Evolutionary conservation across 2,329 filamentous ascomycete species (phyloP).

Genomic region (Fulvia fulva): DNA sequence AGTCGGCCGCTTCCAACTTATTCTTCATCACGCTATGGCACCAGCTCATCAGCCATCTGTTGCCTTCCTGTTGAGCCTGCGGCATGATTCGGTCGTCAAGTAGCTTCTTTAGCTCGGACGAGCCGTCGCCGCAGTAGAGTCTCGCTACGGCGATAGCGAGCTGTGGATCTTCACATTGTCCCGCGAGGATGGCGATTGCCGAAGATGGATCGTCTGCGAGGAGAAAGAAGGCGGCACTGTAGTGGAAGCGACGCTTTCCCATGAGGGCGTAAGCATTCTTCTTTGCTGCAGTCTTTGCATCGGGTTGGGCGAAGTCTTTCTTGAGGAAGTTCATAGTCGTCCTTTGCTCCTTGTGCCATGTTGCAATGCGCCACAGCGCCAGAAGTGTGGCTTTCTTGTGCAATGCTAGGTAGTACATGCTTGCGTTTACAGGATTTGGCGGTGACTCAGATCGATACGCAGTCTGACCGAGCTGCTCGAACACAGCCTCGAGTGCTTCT

Average conservation of each 20-base stretch:
- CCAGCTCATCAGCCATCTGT: slow-evolving; percentile 94
- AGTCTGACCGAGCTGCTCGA: slow-evolving; percentile 86
- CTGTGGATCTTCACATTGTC: slow-evolving; percentile 83
- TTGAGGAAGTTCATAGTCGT: slow-evolving; percentile 74
- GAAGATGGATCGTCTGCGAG: slow-evolving; percentile 80
- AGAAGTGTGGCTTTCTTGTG: slow-evolving; percentile 83
- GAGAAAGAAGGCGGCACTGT: slow-evolving; percentile 93
- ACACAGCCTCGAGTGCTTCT: slow-evolving; percentile 72
- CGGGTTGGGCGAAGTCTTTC: slow-evolving; percentile 85
- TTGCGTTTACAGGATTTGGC: slow-evolving; percentile 87
- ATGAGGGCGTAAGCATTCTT: slow-evolving; percentile 97
- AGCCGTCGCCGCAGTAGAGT: slow-evolving; percentile 81
- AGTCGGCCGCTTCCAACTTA: slow-evolving; percentile 77
- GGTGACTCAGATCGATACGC: slow-evolving; percentile 86
- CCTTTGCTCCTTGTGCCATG: slow-evolving; percentile 79
- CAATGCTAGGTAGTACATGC: slow-evolving; percentile 84
- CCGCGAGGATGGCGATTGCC: slow-evolving; percentile 79
- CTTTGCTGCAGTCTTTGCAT: slow-evolving; percentile 82
- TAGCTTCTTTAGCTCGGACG: slow-evolving; percentile 67
- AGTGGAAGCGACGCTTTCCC: slow-evolving; percentile 86
- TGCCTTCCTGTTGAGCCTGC: slow-evolving; percentile 72
- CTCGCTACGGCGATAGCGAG: slow-evolving; percentile 83
- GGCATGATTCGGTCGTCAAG: slow-evolving; percentile 76
- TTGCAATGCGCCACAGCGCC: slow-evolving; percentile 91
- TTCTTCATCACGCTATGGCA: slow-evolving; percentile 86